A percentile compares a stretch with the other conserved stretches of the same genome.
Evolutionary conservation across 2,329 filamentous ascomycete species (phyloP).

Genomic region (Colletotrichum shisoi): DNA sequence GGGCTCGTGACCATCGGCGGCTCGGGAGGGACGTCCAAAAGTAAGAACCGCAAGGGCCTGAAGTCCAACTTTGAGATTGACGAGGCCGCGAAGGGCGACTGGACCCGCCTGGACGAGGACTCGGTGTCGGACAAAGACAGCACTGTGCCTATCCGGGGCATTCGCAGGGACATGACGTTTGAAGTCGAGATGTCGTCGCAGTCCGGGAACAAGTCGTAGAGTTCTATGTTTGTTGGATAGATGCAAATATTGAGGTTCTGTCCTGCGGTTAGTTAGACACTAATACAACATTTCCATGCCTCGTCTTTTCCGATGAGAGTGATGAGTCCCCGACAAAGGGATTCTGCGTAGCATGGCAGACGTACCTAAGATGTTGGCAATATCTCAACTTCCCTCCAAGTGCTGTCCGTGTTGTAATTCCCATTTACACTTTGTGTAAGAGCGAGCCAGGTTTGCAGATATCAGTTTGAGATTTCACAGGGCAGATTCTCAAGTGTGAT

Average conservation of each 20-base stretch:
- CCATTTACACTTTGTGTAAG: no score
- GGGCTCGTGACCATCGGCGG: slow-evolving; percentile 38
- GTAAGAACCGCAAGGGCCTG: slow-evolving; percentile 30
- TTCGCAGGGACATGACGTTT: slow-evolving; percentile 34
- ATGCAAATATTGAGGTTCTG: neutral
- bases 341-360: no score
- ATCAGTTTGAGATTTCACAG: no score
- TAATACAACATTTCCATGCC: no score
- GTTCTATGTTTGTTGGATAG: neutral
- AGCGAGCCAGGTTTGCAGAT: no score
- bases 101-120: slow-evolving; percentile 39
- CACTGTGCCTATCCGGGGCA: slow-evolving; percentile 37
- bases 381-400: no score
- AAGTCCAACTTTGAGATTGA: slow-evolving; percentile 31
- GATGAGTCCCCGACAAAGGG: no score
- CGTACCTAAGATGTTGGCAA: no score
- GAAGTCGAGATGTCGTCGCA: slow-evolving; percentile 16
- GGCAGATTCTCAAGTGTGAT: no score
- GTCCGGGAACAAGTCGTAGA: neutral
- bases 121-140: slow-evolving; percentile 37
- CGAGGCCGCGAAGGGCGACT: slow-evolving; percentile 32
- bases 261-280: neutral
- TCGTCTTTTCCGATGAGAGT: no score
- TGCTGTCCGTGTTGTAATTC: no score
- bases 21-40: slow-evolving; percentile 28